These are phyloP conservation scores for Jamesozyma gamospora DNA, from an alignment of 805 yeast genomes.

Conservation along the genomic window DNA sequence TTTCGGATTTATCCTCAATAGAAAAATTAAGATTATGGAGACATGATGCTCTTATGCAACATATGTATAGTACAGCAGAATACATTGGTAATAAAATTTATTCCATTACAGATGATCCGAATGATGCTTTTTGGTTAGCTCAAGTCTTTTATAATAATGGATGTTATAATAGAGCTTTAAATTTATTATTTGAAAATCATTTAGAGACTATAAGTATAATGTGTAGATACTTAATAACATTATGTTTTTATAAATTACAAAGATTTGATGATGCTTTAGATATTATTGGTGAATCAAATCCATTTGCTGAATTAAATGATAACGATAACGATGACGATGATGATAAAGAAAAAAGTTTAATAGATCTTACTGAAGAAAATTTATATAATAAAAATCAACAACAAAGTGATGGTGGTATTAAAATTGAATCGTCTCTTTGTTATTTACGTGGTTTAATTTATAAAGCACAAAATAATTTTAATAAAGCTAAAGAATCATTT, in stretches of 20 bases:
- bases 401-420: conserved; percentile 65
- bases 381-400: conserved; percentile 4
- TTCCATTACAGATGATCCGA: conserved; percentile 74
- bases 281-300: conserved; percentile 72
- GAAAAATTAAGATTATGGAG: conserved; percentile 86
- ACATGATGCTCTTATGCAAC: conserved; percentile 87
- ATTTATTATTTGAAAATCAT: conserved; percentile 49
- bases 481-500: conserved; percentile 75
- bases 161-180: conserved; percentile 68
- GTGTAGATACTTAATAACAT: conserved; percentile 73
- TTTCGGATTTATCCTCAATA: conserved; percentile 48
- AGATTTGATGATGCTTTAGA: conserved; percentile 85
- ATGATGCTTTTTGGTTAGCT: conserved; percentile 94
- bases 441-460: conserved; percentile 76
- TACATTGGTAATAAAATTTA: conserved; percentile 86
- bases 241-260: conserved; percentile 61
- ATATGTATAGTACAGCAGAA: conserved; percentile 81
- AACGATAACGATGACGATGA: conserved; percentile 40
- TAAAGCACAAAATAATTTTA: conserved; percentile 74
- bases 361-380: conserved; percentile 28
- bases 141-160: conserved; percentile 76
- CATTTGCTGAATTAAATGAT: conserved; percentile 37
- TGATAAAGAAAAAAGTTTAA: conserved; percentile 22
- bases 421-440: conserved; percentile 79
- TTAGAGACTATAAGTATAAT: conserved; percentile 49